phyloP scores from a whole-genome alignment of 306 rosid genomes.

The Oxytropis ochrocephala region DNA sequence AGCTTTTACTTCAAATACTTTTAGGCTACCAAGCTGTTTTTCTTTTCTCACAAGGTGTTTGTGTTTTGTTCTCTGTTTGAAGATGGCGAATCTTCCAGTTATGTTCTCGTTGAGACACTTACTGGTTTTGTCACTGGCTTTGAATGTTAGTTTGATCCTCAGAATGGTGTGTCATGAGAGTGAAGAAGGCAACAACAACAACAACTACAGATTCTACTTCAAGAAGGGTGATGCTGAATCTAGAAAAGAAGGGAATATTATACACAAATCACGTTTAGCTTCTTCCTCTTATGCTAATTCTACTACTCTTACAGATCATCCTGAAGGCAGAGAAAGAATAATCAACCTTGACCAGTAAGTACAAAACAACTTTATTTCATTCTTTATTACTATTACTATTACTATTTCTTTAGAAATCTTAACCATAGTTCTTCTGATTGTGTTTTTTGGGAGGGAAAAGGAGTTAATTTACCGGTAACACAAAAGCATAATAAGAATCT shows the following conservation, averaged over 20 bases:
- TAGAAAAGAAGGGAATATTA: background rate
- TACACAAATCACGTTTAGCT: conserved; percentile 27
- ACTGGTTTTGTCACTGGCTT: conserved; percentile 57
- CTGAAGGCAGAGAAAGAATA: conserved; percentile 31
- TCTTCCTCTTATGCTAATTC: conserved; percentile 8
- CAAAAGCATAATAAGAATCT: background rate
- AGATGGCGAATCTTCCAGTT: conserved; percentile 25
- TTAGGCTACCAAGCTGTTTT: background rate
- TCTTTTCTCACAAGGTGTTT: background rate
- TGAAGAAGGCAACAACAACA: conserved; percentile 5
- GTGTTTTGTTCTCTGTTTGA: conserved; percentile 8
- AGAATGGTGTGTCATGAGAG: conserved; percentile 28
- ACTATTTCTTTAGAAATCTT: too few species aligned
- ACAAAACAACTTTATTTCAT: background rate
- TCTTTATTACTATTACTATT: too few species aligned
- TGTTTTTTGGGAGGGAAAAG: background rate
- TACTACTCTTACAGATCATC: conserved; percentile 18
- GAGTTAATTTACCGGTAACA: background rate
- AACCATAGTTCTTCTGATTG: too few species aligned
- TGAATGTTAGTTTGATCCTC: conserved; percentile 53
- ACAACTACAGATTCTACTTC: background rate
- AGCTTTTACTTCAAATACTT: background rate
- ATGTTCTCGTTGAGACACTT: conserved; percentile 42
- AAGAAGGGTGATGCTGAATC: conserved; percentile 21
- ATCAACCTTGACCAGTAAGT: conserved; percentile 83